Percentiles rank a stretch among this genome's conserved stretches.
phyloP scores from a whole-genome alignment of 148 eudicot genomes.

The Rhododendron ferrugineum region DNA sequence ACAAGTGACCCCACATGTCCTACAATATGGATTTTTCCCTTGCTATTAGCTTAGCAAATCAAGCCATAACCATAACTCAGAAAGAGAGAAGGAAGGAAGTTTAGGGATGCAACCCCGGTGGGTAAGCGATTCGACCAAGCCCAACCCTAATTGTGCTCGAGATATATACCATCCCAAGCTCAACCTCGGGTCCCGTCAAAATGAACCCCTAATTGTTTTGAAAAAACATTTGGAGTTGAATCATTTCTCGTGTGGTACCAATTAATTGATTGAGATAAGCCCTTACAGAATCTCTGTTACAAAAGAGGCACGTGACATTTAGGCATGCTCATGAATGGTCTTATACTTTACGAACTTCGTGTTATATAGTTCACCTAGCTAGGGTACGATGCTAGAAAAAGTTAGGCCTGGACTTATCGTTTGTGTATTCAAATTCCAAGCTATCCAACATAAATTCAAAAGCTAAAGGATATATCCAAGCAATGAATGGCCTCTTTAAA shows the following conservation, averaged over 20 bases:
- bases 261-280: too few species aligned
- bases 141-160: background rate
- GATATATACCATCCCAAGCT: too few species aligned
- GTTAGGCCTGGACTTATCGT: background rate
- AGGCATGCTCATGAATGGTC: background rate
- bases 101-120: background rate
- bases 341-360: background rate
- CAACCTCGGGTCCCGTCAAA: too few species aligned
- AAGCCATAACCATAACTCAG: too few species aligned
- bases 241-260: too few species aligned
- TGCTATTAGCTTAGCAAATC: background rate
- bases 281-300: background rate
- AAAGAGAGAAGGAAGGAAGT: too few species aligned
- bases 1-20: background rate
- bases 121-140: background rate
- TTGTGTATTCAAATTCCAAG: background rate
- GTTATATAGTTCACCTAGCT: background rate
- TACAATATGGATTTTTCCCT: too few species aligned
- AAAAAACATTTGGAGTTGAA: too few species aligned
- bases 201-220: too few species aligned
- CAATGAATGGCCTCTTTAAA: conserved; percentile 28
- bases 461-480: background rate
- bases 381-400: background rate
- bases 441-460: background rate
- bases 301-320: background rate